A percentile compares a stretch with the other conserved stretches of the same genome.
Evolutionary conservation across 2,329 filamentous ascomycete species (phyloP).

Genomic region (Xylaria sp.): DNA sequence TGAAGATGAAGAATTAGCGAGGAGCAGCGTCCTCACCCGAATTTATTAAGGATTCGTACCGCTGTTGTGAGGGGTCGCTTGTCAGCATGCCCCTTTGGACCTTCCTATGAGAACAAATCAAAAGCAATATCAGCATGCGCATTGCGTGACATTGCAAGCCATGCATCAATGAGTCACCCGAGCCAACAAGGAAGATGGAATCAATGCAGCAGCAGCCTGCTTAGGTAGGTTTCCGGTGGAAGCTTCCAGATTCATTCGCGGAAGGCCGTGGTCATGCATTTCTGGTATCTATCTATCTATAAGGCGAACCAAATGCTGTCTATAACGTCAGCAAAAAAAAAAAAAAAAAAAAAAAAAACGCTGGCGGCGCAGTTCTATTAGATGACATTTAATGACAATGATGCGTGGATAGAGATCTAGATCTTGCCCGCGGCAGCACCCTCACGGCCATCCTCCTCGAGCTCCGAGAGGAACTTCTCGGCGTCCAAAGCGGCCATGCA

Average conservation of each 20-base stretch:
- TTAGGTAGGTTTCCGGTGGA: neutral
- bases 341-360: too few species aligned
- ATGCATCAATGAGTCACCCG: neutral
- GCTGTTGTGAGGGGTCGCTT: neutral
- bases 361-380: constrained; percentile 24
- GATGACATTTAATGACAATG: constrained; percentile 6
- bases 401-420: constrained; percentile 34
- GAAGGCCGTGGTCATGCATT: constrained; percentile 13
- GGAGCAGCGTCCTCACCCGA: too few species aligned
- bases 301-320: constrained; percentile 25
- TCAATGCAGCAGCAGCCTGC: neutral
- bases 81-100: neutral
- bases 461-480: constrained; percentile 89
- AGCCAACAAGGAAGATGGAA: neutral
- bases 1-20: neutral
- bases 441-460: constrained; percentile 63
- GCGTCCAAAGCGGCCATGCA: constrained; percentile 96
- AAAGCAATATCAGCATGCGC: neutral
- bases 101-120: neutral
- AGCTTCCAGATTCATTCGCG: constrained; percentile 1
- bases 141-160: neutral
- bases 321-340: constrained; percentile 28
- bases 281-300: constrained; percentile 34
- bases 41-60: neutral
- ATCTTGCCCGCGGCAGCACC: constrained; percentile 48